A percentile compares a stretch with the other conserved stretches of the same genome.
Evolutionary conservation across 1,139 yeast genomes (phyloP).

Genomic region (Saccharomycopsis hybrid): DNA sequence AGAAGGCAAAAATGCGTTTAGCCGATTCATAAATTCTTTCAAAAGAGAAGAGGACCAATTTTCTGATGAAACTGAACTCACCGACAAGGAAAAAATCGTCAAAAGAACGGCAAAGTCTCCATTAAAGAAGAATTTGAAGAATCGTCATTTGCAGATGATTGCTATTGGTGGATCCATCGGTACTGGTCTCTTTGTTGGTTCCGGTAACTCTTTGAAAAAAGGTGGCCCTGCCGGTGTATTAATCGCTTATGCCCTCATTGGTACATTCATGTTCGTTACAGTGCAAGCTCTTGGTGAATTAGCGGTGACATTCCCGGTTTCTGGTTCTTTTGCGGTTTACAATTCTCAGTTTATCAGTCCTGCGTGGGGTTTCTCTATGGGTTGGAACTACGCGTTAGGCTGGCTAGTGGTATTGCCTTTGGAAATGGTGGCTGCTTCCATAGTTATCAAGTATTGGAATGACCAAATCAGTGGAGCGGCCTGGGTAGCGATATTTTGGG

Average conservation of each 20-base stretch:
- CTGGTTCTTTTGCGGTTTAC: conserved; percentile 67
- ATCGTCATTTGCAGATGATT: conserved; percentile 68
- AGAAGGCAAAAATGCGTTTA: conserved; percentile 27
- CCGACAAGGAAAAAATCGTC: conserved; percentile 65
- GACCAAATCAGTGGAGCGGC: conserved; percentile 50
- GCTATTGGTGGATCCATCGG: conserved; percentile 89
- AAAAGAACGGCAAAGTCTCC: conserved; percentile 65
- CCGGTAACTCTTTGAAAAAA: conserved; percentile 52
- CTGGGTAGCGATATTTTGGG: conserved; percentile 61
- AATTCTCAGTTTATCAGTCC: conserved; percentile 61
- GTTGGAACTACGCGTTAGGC: conserved; percentile 62
- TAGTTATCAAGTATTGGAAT: conserved; percentile 64
- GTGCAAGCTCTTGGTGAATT: conserved; percentile 67
- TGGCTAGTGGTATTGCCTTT: conserved; percentile 67
- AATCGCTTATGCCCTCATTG: conserved; percentile 46
- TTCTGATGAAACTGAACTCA: conserved; percentile 48
- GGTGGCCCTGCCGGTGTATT: conserved; percentile 69
- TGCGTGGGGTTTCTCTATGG: conserved; percentile 71
- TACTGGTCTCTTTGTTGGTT: conserved; percentile 52
- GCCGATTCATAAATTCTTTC: conserved; percentile 48
- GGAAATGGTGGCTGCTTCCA: conserved; percentile 66
- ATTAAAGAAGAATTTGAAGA: conserved; percentile 53
- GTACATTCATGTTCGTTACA: conserved; percentile 52
- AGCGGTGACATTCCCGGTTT: conserved; percentile 59
- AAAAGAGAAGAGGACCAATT: conserved; percentile 52